These are phyloP conservation scores for Triticum monococcum DNA, from an alignment of 176 grass and related monocot genomes.

Conservation along the genomic window DNA sequence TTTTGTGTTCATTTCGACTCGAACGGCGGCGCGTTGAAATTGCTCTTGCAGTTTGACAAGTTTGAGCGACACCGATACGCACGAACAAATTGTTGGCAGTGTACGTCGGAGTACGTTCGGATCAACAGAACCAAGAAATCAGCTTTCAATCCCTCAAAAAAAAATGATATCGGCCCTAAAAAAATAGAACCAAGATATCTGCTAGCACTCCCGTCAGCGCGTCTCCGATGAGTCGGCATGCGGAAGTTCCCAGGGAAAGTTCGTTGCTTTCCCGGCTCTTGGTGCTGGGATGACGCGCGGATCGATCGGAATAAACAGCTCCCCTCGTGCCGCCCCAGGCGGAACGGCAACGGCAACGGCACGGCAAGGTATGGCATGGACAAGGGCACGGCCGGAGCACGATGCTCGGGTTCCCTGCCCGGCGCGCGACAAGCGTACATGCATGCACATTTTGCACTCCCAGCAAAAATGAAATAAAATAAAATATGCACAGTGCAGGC, in stretches of 20 bases:
- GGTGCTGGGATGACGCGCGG: neutral
- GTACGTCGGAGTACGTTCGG: neutral
- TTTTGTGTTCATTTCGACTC: too few species aligned
- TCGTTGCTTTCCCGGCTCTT: neutral
- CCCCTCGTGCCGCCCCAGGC: neutral
- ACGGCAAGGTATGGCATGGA: neutral
- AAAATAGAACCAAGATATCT: too few species aligned
- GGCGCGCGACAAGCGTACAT: neutral
- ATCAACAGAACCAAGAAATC: neutral
- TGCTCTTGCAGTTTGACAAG: too few species aligned
- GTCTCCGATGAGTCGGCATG: neutral
- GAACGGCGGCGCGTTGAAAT: too few species aligned
- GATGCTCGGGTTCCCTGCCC: slow-evolving; percentile 42
- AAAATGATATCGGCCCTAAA: too few species aligned
- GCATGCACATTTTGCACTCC: neutral
- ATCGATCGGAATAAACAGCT: neutral
- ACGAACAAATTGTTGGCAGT: neutral
- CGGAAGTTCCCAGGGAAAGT: neutral
- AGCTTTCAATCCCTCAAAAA: too few species aligned
- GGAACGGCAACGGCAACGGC: neutral
- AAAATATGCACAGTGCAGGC: neutral
- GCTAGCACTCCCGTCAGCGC: neutral
- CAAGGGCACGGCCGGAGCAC: slow-evolving; percentile 23
- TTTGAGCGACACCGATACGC: too few species aligned
- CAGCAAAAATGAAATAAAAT: too few species aligned